Base-by-base conservation (phyloP, 2,329 filamentous ascomycete genomes). In the Diaporthe australafricana region DNA sequence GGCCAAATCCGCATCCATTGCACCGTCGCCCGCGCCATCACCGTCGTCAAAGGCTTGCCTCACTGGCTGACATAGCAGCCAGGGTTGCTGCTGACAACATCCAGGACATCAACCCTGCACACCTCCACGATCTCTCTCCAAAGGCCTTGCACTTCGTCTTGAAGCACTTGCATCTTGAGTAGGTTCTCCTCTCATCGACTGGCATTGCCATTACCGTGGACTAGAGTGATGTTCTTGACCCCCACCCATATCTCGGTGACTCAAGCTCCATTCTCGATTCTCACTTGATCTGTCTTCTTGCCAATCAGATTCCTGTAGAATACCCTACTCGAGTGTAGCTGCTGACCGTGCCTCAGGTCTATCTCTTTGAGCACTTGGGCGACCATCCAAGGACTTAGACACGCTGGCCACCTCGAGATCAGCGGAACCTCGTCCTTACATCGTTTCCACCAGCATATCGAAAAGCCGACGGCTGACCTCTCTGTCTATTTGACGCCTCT, bases 401-500 rank as follows among this genome's bases (percentile, higher is more conserved):
- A 30, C 12, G 45, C 42, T 7, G 60, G 45, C 45, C 60, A 50
- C 3, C 30, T 48, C 17, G 40, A 60, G 20, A 30, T 32, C 30
- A 30, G 11, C 27, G 60, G 14, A n/a, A 32, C 17, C 32, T 25
- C 22, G 27, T 27, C 27, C 3, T 47, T 73, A 42, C 45, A 48
- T 14, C 65, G 35, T 7, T 72, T 66, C 38, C 11, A 38, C 12
- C 32, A 50, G 25, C 50, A 57, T 11, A 52, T 73, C 22, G 12
- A 17, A 30, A 5, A 14, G 3, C 70, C 72, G 22, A 60, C 42
- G 2, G 71, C 71, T 17, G 56, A 45, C 17, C 53, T 73, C 32
- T 56, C 57, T 35, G 38, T 69, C 42, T 73, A 71, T 27, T 30
- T 63, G 30, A 48, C 53, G n/a, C 69, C 69, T 25, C 57, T 73